Conservation (phyloP, 2,329 filamentous ascomycete genomes). For the Alternaria sp. region DNA sequence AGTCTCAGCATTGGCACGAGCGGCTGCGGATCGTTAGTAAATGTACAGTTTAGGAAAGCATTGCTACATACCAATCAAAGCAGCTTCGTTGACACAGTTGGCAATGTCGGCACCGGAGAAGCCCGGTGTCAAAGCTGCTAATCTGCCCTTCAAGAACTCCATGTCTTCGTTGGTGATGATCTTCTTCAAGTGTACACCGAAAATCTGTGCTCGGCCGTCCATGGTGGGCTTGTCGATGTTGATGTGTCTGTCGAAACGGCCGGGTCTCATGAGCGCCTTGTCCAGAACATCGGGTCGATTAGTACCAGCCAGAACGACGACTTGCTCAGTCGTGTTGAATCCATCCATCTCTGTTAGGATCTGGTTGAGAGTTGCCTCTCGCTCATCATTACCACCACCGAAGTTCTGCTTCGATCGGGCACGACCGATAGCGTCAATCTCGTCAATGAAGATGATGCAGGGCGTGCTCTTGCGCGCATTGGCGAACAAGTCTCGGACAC, state of each 20-base stretch:
- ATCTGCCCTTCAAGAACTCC: constrained; percentile 84
- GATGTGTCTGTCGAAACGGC: constrained; percentile 97
- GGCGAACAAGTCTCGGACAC: constrained; percentile 92
- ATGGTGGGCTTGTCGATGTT: constrained; percentile 94
- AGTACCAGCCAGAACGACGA: constrained; percentile 95
- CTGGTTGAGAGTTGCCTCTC: constrained; percentile 96
- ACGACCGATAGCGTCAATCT: constrained; percentile 97
- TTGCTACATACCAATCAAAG: constrained; percentile 81
- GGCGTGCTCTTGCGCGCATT: constrained; percentile 95
- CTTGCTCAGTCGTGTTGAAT: constrained; percentile 96
- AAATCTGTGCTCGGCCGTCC: constrained; percentile 96
- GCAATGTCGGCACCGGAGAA: constrained; percentile 98
- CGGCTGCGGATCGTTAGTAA: constrained; percentile 69
- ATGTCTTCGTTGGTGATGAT: constrained; percentile 92
- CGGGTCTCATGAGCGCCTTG: constrained; percentile 94
- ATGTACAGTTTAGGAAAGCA: neutral
- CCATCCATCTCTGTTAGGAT: constrained; percentile 99
- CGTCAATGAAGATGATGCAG: constrained; percentile 99
- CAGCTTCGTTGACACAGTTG: constrained; percentile 98
- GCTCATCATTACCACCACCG: constrained; percentile 93
- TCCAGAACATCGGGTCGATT: constrained; percentile 95
- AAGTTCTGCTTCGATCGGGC: constrained; percentile 84
- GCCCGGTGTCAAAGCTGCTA: constrained; percentile 91
- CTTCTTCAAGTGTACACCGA: constrained; percentile 91
- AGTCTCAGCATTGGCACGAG: constrained; percentile 79